Evolutionary conservation across 2,329 filamentous ascomycete species (phyloP).

Genomic region (Fusarium dimerum): DNA sequence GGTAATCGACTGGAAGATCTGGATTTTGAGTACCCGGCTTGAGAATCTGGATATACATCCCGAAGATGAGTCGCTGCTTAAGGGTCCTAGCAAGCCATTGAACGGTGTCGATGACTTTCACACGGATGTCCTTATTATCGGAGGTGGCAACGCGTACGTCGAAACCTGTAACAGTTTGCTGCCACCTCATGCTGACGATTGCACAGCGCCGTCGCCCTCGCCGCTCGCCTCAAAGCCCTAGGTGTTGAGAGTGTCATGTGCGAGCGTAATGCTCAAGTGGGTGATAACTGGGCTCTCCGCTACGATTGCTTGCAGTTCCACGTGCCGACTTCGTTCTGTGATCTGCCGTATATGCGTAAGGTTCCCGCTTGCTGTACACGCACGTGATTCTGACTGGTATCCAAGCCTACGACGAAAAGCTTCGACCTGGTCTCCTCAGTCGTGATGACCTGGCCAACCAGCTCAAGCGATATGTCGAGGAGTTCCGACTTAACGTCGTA

Average conservation of each 20-base stretch:
- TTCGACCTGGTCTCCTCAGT: conserved; percentile 11
- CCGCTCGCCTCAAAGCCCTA: conserved; percentile 14
- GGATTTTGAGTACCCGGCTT: conserved; percentile 18
- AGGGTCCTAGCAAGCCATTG: neutral
- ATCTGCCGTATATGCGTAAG: conserved; percentile 16
- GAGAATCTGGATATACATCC: conserved; percentile 9
- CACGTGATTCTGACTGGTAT: neutral
- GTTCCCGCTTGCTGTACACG: neutral
- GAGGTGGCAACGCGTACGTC: conserved; percentile 17
- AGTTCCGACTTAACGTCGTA: conserved; percentile 15
- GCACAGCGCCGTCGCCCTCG: conserved; percentile 2
- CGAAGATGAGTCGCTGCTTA: conserved; percentile 7
- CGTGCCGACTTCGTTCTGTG: conserved; percentile 15
- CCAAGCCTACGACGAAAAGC: conserved; percentile 9
- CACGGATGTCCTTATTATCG: conserved; percentile 13
- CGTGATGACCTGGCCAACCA: conserved; percentile 17
- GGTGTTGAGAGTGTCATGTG: conserved; percentile 14
- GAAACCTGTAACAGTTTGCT: neutral
- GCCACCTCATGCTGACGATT: rapidly evolving
- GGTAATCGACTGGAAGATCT: conserved; percentile 11
- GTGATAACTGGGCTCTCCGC: conserved; percentile 17
- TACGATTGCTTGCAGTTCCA: conserved; percentile 20
- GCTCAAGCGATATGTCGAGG: conserved; percentile 1
- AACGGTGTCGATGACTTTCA: neutral
- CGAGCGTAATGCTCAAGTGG: conserved; percentile 7